Evolutionary conservation across 2,329 filamentous ascomycete species (phyloP).

Genomic region (Moelleriella libera): DNA sequence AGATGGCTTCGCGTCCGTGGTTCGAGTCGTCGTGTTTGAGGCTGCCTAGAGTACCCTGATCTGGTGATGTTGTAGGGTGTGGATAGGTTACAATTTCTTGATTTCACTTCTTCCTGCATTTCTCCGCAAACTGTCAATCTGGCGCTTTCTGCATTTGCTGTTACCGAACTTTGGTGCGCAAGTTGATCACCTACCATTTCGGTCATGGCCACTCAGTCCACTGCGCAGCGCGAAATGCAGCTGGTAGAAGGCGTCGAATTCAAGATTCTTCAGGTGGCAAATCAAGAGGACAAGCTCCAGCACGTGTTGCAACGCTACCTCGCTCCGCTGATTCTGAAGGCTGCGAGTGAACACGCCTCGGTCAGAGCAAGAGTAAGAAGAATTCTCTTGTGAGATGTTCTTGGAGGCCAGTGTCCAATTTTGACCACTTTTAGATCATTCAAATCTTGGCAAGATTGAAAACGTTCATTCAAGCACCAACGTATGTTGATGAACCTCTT

Average conservation of each 20-base stretch:
- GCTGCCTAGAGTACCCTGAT: too few relatives aligned
- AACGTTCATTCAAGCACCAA: conserved; percentile 36
- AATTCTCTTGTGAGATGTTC: too few relatives aligned
- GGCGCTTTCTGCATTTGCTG: not conserved
- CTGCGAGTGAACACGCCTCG: conserved; percentile 62
- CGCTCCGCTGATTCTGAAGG: conserved; percentile 70
- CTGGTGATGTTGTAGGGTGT: too few relatives aligned
- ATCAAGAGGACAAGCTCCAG: conserved; percentile 73
- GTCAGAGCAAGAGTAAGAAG: conserved; percentile 61
- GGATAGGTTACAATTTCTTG: too few relatives aligned
- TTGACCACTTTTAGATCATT: conserved; percentile 25
- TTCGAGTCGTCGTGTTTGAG: too few relatives aligned
- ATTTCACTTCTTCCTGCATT: too few relatives aligned
- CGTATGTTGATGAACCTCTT: conserved; percentile 19
- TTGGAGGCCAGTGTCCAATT: not conserved
- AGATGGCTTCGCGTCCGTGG: too few relatives aligned
- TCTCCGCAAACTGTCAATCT: too few relatives aligned
- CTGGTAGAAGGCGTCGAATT: conserved; percentile 79
- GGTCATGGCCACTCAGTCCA: conserved; percentile 21
- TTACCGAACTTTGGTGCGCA: not conserved
- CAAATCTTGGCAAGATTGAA: conserved; percentile 36
- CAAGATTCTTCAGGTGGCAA: conserved; percentile 62
- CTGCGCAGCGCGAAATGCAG: conserved; percentile 61
- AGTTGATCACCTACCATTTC: not conserved
- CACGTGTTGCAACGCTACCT: conserved; percentile 66